Evolutionary conservation across 352 stramenopile species (phyloP).

Genomic region (Globisporangium alternatum): DNA sequence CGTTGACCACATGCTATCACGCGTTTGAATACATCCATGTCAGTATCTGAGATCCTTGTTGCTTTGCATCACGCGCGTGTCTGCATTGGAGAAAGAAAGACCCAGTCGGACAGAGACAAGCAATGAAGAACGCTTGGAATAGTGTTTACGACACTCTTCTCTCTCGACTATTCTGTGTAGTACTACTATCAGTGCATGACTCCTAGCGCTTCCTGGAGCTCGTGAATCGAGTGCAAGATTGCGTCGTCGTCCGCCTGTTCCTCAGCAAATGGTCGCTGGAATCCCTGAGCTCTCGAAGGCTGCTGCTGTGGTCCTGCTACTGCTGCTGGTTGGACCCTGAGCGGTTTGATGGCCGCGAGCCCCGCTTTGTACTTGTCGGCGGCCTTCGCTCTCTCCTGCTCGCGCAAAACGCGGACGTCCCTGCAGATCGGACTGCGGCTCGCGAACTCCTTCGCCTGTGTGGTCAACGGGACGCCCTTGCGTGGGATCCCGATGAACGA

Average conservation of each 20-base stretch:
- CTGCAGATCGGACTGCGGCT: slow-evolving; percentile 33
- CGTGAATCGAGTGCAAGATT: slow-evolving; percentile 24
- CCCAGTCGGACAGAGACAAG: too few species aligned
- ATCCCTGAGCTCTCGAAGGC: neutral
- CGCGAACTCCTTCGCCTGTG: slow-evolving; percentile 39
- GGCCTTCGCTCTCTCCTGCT: slow-evolving; percentile 41
- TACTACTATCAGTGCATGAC: neutral
- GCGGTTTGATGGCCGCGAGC: slow-evolving; percentile 22
- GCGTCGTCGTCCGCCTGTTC: slow-evolving; percentile 18
- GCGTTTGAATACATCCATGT: slow-evolving; percentile 4
- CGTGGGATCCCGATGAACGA: slow-evolving; percentile 38
- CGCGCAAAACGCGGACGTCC: slow-evolving; percentile 45
- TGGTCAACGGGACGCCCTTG: slow-evolving; percentile 43
- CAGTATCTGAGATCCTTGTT: neutral
- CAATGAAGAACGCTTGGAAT: too few species aligned
- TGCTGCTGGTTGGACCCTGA: neutral
- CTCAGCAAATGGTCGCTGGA: slow-evolving; percentile 1
- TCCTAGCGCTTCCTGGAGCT: slow-evolving; percentile 12
- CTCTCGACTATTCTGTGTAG: neutral
- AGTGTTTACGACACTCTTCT: too few species aligned
- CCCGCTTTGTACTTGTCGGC: slow-evolving; percentile 37
- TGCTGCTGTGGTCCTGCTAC: neutral
- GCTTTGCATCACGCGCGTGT: neutral
- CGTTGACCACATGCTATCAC: neutral
- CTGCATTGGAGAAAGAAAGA: too few species aligned